Percentiles rank a stretch among this genome's conserved stretches.
These are phyloP conservation scores for Capsella bursapastoris DNA, from an alignment of 345 rosid genomes.

Conservation along the genomic window DNA sequence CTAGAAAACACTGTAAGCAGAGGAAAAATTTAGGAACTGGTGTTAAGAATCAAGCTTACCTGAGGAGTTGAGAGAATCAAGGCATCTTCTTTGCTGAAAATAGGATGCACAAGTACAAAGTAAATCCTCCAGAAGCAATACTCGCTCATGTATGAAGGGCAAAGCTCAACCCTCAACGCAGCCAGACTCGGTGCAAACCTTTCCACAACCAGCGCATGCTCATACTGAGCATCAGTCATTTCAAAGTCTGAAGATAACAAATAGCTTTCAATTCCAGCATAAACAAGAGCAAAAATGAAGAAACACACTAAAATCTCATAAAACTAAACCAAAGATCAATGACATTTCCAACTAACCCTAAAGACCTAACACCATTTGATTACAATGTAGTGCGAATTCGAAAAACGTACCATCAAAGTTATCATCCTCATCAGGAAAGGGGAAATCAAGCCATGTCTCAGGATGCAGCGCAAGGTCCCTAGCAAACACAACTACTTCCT, in stretches of 20 bases:
- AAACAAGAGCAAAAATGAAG: too few relatives aligned
- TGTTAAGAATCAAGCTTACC: conserved; percentile 48
- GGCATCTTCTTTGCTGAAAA: conserved; percentile 78
- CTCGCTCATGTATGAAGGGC: conserved; percentile 89
- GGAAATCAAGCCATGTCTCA: conserved; percentile 96
- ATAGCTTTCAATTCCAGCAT: background rate
- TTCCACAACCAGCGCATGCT: conserved; percentile 79
- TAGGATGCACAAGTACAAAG: conserved; percentile 94
- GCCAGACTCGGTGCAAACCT: conserved; percentile 71
- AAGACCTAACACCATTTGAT: background rate
- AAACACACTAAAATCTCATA: background rate
- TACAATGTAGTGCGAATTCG: conserved; percentile 14
- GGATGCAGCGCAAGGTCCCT: conserved; percentile 90
- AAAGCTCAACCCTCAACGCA: conserved; percentile 86
- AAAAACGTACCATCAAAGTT: conserved; percentile 65
- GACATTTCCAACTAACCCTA: background rate
- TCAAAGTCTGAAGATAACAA: conserved; percentile 63
- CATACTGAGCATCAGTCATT: conserved; percentile 79
- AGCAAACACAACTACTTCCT: conserved; percentile 87
- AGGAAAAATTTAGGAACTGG: background rate
- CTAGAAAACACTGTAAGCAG: background rate
- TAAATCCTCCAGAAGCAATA: conserved; percentile 95
- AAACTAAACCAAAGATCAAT: background rate
- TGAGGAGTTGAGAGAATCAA: conserved; percentile 80
- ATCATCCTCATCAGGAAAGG: conserved; percentile 83